Evolutionary conservation across 2,329 filamentous ascomycete species (phyloP).

Genomic region (Magnaporthiopsis poae): DNA sequence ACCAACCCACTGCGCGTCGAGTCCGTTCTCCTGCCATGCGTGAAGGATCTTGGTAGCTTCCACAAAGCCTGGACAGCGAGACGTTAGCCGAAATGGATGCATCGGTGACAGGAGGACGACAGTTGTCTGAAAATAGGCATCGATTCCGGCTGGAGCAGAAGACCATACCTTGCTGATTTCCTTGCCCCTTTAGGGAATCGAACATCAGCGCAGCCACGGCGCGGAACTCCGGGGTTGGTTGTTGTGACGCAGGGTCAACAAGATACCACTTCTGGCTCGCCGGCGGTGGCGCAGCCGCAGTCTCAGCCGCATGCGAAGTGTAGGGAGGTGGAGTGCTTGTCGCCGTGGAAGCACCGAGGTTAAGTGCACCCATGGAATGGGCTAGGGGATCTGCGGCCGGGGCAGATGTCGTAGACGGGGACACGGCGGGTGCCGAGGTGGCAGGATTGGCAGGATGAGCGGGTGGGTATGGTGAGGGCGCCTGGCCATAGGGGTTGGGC

Average conservation of each 20-base stretch:
- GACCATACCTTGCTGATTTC: neutral
- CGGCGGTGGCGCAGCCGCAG: neutral
- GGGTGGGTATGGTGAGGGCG: neutral
- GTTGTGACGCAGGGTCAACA: neutral
- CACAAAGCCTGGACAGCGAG: neutral
- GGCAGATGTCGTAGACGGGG: neutral
- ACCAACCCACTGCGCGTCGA: constrained; percentile 1
- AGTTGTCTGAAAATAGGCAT: neutral
- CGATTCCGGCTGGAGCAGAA: neutral
- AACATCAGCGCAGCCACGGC: constrained; percentile 1
- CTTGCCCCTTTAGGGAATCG: neutral
- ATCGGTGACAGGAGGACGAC: neutral
- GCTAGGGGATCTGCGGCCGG: neutral
- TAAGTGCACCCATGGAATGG: neutral
- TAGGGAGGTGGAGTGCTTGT: neutral
- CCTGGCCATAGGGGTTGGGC: neutral
- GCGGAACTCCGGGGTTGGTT: constrained; percentile 4
- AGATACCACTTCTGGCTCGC: neutral
- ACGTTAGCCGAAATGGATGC: neutral
- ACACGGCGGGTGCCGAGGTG: neutral
- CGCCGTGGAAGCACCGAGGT: neutral
- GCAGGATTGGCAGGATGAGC: too few relatives aligned
- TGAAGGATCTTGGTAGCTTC: constrained; percentile 1
- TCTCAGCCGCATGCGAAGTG: neutral
- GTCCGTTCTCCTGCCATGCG: neutral